Percentiles rank a stretch among this genome's conserved stretches.
These are phyloP conservation scores for Sporothrix phasma DNA, from an alignment of 2,329 filamentous ascomycete species.

Conservation along the genomic window DNA sequence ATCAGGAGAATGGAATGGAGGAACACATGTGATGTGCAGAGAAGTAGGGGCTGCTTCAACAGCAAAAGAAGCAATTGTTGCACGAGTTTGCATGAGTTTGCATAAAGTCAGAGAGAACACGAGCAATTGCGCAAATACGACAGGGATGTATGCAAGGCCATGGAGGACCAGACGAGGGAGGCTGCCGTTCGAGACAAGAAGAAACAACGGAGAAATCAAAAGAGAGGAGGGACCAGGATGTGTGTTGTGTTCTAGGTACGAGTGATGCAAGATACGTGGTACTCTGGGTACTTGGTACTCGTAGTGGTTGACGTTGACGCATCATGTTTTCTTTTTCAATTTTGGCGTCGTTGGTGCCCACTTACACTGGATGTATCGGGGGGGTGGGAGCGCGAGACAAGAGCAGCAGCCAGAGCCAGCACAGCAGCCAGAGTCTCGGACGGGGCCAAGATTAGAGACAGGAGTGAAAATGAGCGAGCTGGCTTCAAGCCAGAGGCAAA, in stretches of 20 bases:
- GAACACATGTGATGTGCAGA: neutral
- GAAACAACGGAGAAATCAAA: neutral
- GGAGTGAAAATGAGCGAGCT: neutral
- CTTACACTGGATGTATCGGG: constrained; percentile 1
- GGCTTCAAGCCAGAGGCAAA: neutral
- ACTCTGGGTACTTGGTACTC: too few relatives aligned
- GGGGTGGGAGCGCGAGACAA: neutral
- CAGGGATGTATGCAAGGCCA: neutral
- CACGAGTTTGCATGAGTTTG: neutral
- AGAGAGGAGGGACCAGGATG: neutral
- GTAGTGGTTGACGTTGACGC: neutral
- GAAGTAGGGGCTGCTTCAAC: neutral
- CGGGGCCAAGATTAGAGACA: neutral
- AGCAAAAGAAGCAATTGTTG: neutral
- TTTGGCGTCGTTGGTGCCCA: neutral
- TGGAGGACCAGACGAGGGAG: neutral
- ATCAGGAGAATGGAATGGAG: neutral
- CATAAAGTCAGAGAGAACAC: too few relatives aligned
- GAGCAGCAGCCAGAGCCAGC: too few relatives aligned
- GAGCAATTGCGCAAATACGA: neutral
- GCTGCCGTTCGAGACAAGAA: neutral
- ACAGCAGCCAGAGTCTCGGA: neutral
- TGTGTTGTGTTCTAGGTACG: neutral
- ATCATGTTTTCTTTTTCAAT: neutral
- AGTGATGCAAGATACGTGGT: too few relatives aligned